Base-by-base conservation (phyloP, 345 rosid species). In the Citrus glauca region DNA sequence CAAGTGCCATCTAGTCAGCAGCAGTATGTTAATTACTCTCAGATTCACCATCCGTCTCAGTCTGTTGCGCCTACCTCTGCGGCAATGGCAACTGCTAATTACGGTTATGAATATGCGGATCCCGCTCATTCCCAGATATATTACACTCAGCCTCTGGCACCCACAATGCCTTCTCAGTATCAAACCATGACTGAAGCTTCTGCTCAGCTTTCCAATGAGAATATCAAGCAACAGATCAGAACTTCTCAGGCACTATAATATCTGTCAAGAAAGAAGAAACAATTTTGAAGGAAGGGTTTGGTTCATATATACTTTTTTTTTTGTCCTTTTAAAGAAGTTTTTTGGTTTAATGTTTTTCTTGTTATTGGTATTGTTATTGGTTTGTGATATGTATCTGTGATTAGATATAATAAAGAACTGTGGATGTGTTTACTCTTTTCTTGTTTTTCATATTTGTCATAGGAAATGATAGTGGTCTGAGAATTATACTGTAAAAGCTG, bases 41-140 rank as follows among this genome's bases (percentile, higher is more conserved):
- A 90, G 81, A 83, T 95, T 78, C 98, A 92, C 64, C 92, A 93
- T 74, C 97, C 92, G 9, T 89, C 97, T 59, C 97, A 92, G 84
- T 89, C 97, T 57, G 88, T 86, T 68, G 84, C 85, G 16, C 87
- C 92, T 61, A 22, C 84, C 69, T 82, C 97, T 42, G 32, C 84
- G 64, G 82, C 97, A 0, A 82, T 92, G 0, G 86, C 86, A 55
- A 77, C 83, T 71, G 82, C 90, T 11, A 84, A 82, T 84, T 92
- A 91, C 56, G 89, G 85, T 42, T 94, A 89, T 78, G 99, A 92
- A 76, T 90, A 75, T 75, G 67, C 87, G 0, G 94, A 91, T 81
- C 92, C 91, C 83, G 80, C 89, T 76, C 91, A 87, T 82, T 84
- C 88, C 45, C 98, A 86, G 86, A 82, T 94, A 59, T 94, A 90